Base-by-base conservation (phyloP, 1,284 basidiomycete species). In the Amanita bisporigera region DNA sequence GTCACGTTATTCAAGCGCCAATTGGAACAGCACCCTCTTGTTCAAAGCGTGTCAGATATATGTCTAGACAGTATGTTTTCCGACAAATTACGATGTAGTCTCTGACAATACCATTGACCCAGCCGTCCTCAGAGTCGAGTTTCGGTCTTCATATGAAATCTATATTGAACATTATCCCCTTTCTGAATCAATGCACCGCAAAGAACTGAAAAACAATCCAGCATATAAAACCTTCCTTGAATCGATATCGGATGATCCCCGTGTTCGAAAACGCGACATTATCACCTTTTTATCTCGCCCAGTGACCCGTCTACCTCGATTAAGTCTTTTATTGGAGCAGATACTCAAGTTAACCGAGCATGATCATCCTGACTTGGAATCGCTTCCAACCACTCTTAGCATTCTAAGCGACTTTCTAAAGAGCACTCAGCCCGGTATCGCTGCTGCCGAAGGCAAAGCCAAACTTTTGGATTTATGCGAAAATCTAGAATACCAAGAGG, bases 91-190 rank as follows among this genome's bases (percentile, higher is more conserved):
- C 57, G 61, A 57, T 29, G n/a, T 14, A 29, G 38, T 55, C 38
- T 62, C 41, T 57, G 66, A 69, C 65, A 24, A 65, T 61, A 66
- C 59, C 65, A 19, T 52, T 41, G 24, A 36, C 29, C 31, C 61
- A 85, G 84, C 81, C 38, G 79, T 79, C 4, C 75, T 86, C 38
- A 79, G 75, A 68, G 70, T 73, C 33, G 81, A 83, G 50, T 93
- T 91, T 75, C 86, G 86, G 45, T 76, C 80, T 10, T 86, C 86
- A 11, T 94, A 94, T 70, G 92, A 94, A 70, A 82, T 83, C 0
- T 94, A 94, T 76, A 92, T 94, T 77, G 92, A 93, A 73, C 90
- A 94, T 70, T 94, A 94, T 69, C 94, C 94, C 3, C 83, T 95
- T 49, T 87, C 94, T 1, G 91, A 95, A 74, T 90, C 91, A 15